phyloP scores from a whole-genome alignment of 176 grass and related monocot species.

The Stipa capillata region DNA sequence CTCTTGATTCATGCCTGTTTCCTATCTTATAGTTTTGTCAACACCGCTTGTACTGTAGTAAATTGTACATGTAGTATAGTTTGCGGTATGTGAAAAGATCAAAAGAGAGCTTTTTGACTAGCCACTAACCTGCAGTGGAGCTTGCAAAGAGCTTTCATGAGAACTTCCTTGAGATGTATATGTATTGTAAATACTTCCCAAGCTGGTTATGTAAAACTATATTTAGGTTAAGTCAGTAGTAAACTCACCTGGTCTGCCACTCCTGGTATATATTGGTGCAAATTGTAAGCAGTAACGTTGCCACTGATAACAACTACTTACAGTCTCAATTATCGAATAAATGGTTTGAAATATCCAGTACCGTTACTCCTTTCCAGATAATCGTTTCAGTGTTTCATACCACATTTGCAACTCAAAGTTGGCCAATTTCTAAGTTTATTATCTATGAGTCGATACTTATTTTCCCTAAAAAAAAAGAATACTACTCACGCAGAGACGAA shows the following conservation, averaged over 20 bases:
- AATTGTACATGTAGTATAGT: constrained; percentile 16
- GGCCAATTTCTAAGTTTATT: background rate
- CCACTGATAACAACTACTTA: background rate
- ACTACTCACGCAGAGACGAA: background rate
- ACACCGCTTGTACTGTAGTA: constrained; percentile 23
- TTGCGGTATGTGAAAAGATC: background rate
- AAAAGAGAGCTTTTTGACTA: constrained; percentile 22
- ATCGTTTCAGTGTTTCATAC: background rate
- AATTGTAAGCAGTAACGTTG: constrained; percentile 4
- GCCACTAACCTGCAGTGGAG: constrained; percentile 21
- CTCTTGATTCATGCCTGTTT: constrained; percentile 20
- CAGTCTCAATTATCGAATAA: background rate
- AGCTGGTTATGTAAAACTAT: constrained; percentile 22
- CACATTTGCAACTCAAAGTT: background rate
- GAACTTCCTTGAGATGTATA: constrained; percentile 13
- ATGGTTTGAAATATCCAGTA: background rate
- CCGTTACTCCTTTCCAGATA: background rate
- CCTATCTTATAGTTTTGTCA: constrained; percentile 25
- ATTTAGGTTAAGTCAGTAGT: constrained; percentile 10
- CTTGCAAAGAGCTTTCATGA: constrained; percentile 30
- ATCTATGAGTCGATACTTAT: background rate
- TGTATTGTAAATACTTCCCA: constrained; percentile 45
- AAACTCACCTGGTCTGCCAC: constrained; percentile 1
- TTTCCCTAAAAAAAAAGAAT: too few species aligned
- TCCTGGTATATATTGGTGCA: background rate